These are phyloP conservation scores for Saksenaea vasiformis DNA, from an alignment of 371 early-diverging fungal genomes.

Conservation along the genomic window DNA sequence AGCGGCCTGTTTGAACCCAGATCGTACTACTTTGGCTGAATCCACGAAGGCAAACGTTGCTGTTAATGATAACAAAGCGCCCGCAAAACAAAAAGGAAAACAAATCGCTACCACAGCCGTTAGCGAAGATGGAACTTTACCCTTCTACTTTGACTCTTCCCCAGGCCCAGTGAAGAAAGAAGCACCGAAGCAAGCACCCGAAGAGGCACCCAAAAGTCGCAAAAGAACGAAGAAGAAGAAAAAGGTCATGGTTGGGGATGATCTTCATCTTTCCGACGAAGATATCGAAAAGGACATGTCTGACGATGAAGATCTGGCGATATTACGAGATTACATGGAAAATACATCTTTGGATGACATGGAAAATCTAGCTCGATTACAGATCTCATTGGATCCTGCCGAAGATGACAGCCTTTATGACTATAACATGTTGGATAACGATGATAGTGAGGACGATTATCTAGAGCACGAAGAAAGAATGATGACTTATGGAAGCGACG, in stretches of 20 bases:
- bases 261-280: slow-evolving; percentile 17
- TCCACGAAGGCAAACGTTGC: no score
- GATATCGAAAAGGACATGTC: slow-evolving; percentile 23
- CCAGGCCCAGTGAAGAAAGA: slow-evolving; percentile 5
- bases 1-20: background rate
- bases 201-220: slow-evolving; percentile 10
- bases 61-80: background rate
- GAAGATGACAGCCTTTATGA: slow-evolving; percentile 9
- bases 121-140: background rate
- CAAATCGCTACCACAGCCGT: background rate
- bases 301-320: slow-evolving; percentile 32
- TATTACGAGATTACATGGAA: slow-evolving; percentile 47
- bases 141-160: slow-evolving; percentile 15
- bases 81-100: background rate
- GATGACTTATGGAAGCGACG: slow-evolving; percentile 2
- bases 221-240: slow-evolving; percentile 11
- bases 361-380: slow-evolving; percentile 2
- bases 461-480: slow-evolving; percentile 8
- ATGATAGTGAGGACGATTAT: slow-evolving; percentile 20
- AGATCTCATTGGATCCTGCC: slow-evolving; percentile 12
- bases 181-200: background rate
- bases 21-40: no score
- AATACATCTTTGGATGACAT: slow-evolving; percentile 13
- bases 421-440: slow-evolving; percentile 12
- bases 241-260: slow-evolving; percentile 22